phyloP scores from a whole-genome alignment of 2,329 filamentous ascomycete species.

The Colletotrichum higginsianum region DNA sequence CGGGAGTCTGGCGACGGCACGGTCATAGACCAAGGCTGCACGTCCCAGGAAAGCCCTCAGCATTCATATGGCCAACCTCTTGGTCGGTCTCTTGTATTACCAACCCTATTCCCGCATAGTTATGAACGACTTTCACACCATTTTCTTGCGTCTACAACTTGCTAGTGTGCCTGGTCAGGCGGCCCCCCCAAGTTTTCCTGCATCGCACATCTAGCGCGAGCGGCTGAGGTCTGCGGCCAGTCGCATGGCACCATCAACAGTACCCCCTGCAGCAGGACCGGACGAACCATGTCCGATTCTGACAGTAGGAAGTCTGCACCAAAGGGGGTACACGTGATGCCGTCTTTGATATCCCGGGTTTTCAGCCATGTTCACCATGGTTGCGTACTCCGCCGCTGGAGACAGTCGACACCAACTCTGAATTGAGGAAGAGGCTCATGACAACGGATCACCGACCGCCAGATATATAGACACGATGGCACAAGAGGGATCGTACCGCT shows the following conservation, averaged over 20 bases:
- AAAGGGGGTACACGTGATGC: slow-evolving; percentile 16
- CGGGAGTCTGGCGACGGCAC: background rate
- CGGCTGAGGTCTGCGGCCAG: slow-evolving; percentile 21
- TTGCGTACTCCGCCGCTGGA: background rate
- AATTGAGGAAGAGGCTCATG: background rate
- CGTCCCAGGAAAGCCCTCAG: background rate
- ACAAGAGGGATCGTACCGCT: slow-evolving; percentile 23
- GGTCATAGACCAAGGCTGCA: background rate
- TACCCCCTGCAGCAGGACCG: slow-evolving; percentile 22
- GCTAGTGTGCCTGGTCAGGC: background rate
- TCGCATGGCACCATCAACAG: background rate
- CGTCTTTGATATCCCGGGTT: background rate
- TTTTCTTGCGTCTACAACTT: background rate
- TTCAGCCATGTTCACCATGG: background rate
- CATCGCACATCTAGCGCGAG: slow-evolving; percentile 25
- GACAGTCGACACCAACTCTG: background rate
- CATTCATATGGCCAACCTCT: background rate
- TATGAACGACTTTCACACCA: background rate
- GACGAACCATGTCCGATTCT: slow-evolving; percentile 26
- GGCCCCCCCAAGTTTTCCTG: background rate
- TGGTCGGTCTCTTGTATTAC: background rate
- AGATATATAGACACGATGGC: background rate
- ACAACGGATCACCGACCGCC: background rate
- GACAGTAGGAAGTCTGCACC: background rate
- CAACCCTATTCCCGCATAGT: slow-evolving; percentile 2